Conservation (phyloP, 768 basidiomycete genomes). For the Boletus tylopilopsis region DNA sequence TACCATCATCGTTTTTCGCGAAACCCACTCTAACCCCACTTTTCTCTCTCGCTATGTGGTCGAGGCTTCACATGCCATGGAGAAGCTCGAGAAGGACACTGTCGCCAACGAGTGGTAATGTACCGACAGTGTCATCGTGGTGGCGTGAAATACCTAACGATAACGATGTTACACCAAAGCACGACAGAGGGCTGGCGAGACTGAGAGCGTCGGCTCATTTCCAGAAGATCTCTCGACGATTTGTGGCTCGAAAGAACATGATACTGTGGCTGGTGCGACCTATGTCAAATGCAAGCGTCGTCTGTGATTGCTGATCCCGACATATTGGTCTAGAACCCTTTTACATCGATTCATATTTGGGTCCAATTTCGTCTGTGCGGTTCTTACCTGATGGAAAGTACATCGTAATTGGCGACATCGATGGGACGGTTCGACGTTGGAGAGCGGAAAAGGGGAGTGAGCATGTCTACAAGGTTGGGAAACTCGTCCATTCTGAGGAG, state of each 20-base stretch:
- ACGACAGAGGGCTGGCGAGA: background rate
- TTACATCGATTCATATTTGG: background rate
- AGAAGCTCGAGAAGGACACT: background rate
- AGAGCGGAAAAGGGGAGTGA: background rate
- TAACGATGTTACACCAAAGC: background rate
- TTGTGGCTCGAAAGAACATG: background rate
- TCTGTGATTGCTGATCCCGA: background rate
- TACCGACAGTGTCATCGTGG: background rate
- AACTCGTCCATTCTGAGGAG: background rate
- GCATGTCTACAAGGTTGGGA: background rate
- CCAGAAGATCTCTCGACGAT: background rate
- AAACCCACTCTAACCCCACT: background rate
- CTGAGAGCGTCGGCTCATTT: background rate
- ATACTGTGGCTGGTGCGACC: slow-evolving; percentile 5
- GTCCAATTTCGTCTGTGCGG: slow-evolving; percentile 4
- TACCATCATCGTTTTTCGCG: background rate
- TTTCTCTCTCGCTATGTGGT: slow-evolving; percentile 1
- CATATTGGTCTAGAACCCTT: slow-evolving; percentile 1
- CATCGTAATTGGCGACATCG: background rate
- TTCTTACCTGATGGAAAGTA: slow-evolving; percentile 11
- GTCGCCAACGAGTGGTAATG: slow-evolving; percentile 2
- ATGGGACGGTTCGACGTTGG: slow-evolving; percentile 12
- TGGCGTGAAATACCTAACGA: background rate
- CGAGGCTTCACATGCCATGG: slow-evolving; percentile 8
- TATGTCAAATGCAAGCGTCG: background rate